phyloP scores from a whole-genome alignment of 306 rosid species.

The Carpinus fangiana region DNA sequence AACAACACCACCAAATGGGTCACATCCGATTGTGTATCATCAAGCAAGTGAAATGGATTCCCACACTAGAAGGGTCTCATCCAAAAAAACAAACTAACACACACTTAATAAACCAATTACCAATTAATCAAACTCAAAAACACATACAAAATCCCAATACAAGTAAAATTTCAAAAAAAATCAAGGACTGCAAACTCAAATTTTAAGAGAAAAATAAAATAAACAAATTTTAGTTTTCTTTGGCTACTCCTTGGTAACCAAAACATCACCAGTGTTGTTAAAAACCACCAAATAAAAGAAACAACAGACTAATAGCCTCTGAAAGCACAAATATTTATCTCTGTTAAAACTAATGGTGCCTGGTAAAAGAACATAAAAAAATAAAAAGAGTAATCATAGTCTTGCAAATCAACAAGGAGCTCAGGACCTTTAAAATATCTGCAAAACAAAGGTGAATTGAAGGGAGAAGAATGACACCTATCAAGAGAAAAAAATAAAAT shows the following conservation, averaged over 20 bases:
- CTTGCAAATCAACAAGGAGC: constrained; percentile 96
- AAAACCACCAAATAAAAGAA: not conserved
- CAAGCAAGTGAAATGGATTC: not conserved
- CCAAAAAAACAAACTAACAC: not conserved
- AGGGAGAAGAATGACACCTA: not conserved
- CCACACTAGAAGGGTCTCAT: not conserved
- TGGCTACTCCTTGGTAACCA: not conserved
- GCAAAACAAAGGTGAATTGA: constrained; percentile 27
- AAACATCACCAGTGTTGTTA: not conserved
- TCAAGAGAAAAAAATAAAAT: not conserved
- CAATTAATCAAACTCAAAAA: not conserved
- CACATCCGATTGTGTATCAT: not conserved
- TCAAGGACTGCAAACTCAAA: too few relatives aligned
- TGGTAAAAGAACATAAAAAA: constrained; percentile 5
- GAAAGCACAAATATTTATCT: not conserved
- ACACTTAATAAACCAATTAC: not conserved
- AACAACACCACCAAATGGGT: not conserved
- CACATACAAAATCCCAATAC: too few relatives aligned
- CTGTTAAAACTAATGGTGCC: constrained; percentile 1
- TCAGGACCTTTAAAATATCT: constrained; percentile 97
- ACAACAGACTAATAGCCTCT: not conserved
- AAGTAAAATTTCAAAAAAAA: too few relatives aligned
- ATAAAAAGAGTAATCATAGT: constrained; percentile 77
- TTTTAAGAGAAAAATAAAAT: too few relatives aligned
- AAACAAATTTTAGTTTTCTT: too few relatives aligned